A percentile compares a stretch with the other conserved stretches of the same genome.
phyloP scores from a whole-genome alignment of 2,329 filamentous ascomycete genomes.

The Aspergillus ibericus region DNA sequence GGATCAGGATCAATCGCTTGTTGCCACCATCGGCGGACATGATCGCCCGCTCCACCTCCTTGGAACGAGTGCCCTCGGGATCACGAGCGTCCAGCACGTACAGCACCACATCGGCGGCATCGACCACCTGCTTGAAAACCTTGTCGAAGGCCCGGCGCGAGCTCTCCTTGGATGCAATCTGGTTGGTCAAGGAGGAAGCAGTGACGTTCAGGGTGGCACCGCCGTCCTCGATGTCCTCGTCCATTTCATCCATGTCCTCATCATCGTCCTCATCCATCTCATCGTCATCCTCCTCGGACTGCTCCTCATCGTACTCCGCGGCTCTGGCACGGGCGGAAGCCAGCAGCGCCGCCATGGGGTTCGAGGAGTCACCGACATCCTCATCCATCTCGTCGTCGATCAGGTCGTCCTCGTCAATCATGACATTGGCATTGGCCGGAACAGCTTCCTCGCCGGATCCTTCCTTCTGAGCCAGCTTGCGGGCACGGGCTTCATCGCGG shows the following conservation, averaged over 20 bases:
- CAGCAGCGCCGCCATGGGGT: conserved; percentile 47
- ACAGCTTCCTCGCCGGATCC: conserved; percentile 35
- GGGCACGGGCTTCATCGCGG: conserved; percentile 62
- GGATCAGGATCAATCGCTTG: conserved; percentile 84
- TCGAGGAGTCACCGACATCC: conserved; percentile 47
- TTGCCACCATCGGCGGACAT: conserved; percentile 82
- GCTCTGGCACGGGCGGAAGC: conserved; percentile 46
- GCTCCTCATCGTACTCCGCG: conserved; percentile 51
- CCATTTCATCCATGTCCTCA: conserved; percentile 46
- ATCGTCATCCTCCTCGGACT: conserved; percentile 52
- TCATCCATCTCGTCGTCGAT: conserved; percentile 47
- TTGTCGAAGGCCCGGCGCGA: conserved; percentile 92
- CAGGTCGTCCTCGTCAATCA: conserved; percentile 54
- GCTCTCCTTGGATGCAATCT: conserved; percentile 50
- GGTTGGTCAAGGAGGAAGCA: conserved; percentile 48
- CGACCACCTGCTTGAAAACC: conserved; percentile 90
- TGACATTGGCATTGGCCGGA: conserved; percentile 30
- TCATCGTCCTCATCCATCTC: conserved; percentile 59
- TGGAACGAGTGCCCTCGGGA: conserved; percentile 84
- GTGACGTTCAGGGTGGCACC: conserved; percentile 52
- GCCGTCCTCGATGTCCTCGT: conserved; percentile 54
- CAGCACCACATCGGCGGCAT: conserved; percentile 83
- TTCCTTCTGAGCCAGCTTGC: conserved; percentile 42
- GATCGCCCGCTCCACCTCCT: conserved; percentile 84
- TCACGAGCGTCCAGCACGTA: conserved; percentile 93